These are phyloP conservation scores for Cystofilobasidium bisporidii DNA, from an alignment of 768 basidiomycete species.

Conservation along the genomic window DNA sequence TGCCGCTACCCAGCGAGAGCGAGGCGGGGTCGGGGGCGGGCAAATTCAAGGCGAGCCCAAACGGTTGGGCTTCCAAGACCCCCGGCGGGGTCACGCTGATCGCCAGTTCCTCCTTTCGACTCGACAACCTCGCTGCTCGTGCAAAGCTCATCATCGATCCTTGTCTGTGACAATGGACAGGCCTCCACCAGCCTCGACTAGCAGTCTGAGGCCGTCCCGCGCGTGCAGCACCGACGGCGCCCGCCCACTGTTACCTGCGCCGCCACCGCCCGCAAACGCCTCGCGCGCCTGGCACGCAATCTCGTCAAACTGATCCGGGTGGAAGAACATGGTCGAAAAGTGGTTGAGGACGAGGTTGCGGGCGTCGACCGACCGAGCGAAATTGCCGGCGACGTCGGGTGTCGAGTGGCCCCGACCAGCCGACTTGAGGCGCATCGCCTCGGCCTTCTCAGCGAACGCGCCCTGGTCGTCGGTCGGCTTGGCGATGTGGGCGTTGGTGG, in stretches of 20 bases:
- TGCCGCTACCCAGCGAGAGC: too few relatives aligned
- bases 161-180: not conserved
- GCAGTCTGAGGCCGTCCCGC: not conserved
- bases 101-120: too few relatives aligned
- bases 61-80: too few relatives aligned
- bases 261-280: too few relatives aligned
- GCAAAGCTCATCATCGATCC: too few relatives aligned
- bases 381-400: constrained; percentile 64
- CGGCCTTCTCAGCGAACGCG: constrained; percentile 46
- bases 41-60: too few relatives aligned
- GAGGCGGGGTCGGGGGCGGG: too few relatives aligned
- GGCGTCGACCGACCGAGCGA: constrained; percentile 57
- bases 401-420: constrained; percentile 67
- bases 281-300: not conserved
- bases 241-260: not conserved
- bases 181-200: not conserved
- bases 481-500: constrained; percentile 66
- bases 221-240: not conserved
- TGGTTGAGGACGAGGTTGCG: constrained; percentile 56
- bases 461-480: constrained; percentile 40
- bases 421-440: constrained; percentile 52
- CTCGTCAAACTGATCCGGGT: not conserved
- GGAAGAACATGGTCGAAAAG: not conserved
- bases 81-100: too few relatives aligned
- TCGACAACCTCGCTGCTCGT: too few relatives aligned